A percentile compares a stretch with the other conserved stretches of the same genome.
These are phyloP conservation scores for Starmerella khaoyaiensis DNA, from an alignment of 805 yeast species.

Conservation along the genomic window DNA sequence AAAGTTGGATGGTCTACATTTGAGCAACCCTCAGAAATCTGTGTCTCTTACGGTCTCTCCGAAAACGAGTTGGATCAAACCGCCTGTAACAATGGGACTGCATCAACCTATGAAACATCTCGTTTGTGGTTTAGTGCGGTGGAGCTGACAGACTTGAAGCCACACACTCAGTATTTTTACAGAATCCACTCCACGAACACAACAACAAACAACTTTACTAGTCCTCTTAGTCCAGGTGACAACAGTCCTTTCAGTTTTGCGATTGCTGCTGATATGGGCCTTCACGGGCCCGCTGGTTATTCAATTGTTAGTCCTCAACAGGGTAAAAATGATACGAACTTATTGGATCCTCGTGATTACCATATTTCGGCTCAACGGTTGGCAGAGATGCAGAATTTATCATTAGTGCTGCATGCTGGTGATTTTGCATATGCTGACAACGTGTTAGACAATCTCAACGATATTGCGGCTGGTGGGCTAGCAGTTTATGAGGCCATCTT, in stretches of 20 bases:
- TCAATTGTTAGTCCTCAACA: slow-evolving; percentile 1
- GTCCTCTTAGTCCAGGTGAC: slow-evolving; percentile 2
- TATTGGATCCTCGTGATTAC: slow-evolving; percentile 4
- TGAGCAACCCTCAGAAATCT: slow-evolving; percentile 1
- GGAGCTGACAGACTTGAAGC: slow-evolving; percentile 6
- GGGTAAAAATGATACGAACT: background rate
- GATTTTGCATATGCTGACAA: slow-evolving; percentile 9
- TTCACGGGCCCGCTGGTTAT: slow-evolving; percentile 5
- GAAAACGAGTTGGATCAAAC: background rate
- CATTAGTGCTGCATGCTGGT: slow-evolving; percentile 3
- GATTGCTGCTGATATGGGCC: slow-evolving; percentile 7
- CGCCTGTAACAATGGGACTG: background rate
- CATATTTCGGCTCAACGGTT: slow-evolving; percentile 5
- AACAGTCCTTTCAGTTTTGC: slow-evolving; percentile 6
- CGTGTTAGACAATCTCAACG: background rate
- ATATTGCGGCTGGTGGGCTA: slow-evolving; percentile 1
- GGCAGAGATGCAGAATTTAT: slow-evolving; percentile 1
- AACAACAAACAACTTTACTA: slow-evolving; percentile 1
- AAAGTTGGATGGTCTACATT: slow-evolving; percentile 10
- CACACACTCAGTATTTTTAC: slow-evolving; percentile 4
- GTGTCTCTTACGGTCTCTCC: slow-evolving; percentile 1
- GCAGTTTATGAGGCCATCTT: slow-evolving; percentile 4
- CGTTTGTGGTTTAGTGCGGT: slow-evolving; percentile 3
- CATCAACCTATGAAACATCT: slow-evolving; percentile 6
- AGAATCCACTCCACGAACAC: slow-evolving; percentile 3